Conservation (phyloP, 257 asterid genomes). For the Nicotiana knightiana region DNA sequence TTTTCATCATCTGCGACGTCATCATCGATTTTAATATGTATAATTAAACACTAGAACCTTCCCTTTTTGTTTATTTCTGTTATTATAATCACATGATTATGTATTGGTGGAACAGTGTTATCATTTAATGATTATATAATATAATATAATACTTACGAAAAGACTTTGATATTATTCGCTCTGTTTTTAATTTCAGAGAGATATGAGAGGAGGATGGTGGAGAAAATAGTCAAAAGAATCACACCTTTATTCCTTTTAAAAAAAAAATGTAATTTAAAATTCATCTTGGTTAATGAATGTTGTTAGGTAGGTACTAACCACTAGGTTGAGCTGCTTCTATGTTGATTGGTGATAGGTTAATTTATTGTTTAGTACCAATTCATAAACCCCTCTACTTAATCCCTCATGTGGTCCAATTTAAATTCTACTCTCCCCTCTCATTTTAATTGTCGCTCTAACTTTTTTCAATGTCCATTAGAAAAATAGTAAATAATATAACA, state of each 20-base stretch:
- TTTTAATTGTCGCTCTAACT: no score
- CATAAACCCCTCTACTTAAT: no score
- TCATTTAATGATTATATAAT: neutral
- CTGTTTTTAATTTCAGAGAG: neutral
- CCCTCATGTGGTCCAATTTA: no score
- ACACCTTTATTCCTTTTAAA: neutral
- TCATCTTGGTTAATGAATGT: neutral
- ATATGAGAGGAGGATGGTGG: neutral
- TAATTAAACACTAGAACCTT: neutral
- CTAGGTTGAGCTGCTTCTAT: neutral
- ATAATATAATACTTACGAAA: neutral
- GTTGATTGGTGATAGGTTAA: neutral
- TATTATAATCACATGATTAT: neutral
- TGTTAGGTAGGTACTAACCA: neutral
- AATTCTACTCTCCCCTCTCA: no score
- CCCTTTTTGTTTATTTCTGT: constrained; percentile 27
- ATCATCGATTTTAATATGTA: constrained; percentile 31
- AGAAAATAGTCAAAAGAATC: neutral
- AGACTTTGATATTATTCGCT: neutral
- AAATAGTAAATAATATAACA: no score
- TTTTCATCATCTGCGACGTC: constrained; percentile 61
- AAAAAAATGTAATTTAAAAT: neutral
- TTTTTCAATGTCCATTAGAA: no score
- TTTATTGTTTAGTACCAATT: no score
- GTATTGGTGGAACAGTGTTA: neutral